phyloP scores from a whole-genome alignment of 495 filamentous ascomycete genomes.

The Xylaria longipes region DNA sequence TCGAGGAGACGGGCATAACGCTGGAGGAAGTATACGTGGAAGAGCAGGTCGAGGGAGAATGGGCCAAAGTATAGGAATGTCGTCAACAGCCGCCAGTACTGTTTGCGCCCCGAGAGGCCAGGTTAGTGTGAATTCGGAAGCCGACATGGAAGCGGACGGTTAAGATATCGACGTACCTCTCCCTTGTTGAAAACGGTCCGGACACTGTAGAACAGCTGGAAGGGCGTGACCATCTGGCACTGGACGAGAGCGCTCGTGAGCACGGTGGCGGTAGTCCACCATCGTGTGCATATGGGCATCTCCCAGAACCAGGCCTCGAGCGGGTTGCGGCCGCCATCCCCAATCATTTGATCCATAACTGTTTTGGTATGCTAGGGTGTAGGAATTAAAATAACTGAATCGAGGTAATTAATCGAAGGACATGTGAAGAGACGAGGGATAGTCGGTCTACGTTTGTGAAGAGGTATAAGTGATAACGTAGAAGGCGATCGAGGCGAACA shows the following conservation, averaged over 20 bases:
- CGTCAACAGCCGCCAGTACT: slow-evolving; percentile 96
- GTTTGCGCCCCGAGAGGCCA: slow-evolving; percentile 24
- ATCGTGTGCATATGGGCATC: slow-evolving; percentile 93
- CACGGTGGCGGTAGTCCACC: slow-evolving; percentile 95
- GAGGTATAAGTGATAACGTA: slow-evolving; percentile 14
- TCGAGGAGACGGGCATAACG: slow-evolving; percentile 95
- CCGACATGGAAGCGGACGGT: slow-evolving; percentile 15
- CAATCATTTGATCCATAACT: slow-evolving; percentile 70
- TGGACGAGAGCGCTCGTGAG: slow-evolving; percentile 90
- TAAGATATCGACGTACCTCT: slow-evolving; percentile 62
- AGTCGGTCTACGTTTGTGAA: background rate
- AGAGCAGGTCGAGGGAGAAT: slow-evolving; percentile 90
- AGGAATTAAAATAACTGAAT: background rate
- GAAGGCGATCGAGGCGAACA: background rate
- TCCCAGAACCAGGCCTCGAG: slow-evolving; percentile 98
- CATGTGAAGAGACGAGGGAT: background rate
- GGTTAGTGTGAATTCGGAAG: slow-evolving; percentile 23
- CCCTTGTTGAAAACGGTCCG: slow-evolving; percentile 87
- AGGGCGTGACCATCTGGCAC: slow-evolving; percentile 86
- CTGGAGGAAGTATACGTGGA: slow-evolving; percentile 98
- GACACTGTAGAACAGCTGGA: slow-evolving; percentile 97
- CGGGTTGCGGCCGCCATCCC: slow-evolving; percentile 74
- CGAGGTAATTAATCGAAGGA: slow-evolving; percentile 1
- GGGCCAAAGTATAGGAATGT: slow-evolving; percentile 98
- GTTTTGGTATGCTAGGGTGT: background rate